A percentile compares a stretch with the other conserved stretches of the same genome.
Conservation (phyloP, 2,329 filamentous ascomycete species). For the Colletotrichum sp. region DNA sequence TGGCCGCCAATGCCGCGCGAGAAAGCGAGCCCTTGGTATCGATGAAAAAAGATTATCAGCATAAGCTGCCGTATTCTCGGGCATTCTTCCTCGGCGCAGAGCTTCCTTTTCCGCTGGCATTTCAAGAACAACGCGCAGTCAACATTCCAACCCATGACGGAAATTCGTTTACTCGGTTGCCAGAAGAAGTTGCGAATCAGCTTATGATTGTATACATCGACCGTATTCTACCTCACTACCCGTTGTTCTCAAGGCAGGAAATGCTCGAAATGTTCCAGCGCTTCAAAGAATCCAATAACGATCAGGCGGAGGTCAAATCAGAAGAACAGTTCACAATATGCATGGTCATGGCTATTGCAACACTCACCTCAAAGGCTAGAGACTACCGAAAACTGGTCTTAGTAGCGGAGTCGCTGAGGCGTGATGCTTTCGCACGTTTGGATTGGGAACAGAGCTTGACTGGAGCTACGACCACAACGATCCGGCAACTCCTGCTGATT, state of each 20-base stretch:
- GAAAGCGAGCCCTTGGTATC: not conserved
- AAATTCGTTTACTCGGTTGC: not conserved
- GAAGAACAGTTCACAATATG: not conserved
- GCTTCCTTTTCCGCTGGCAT: not conserved
- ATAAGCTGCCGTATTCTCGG: not conserved
- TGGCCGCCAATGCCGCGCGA: not conserved
- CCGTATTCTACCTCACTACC: not conserved
- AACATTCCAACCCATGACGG: not conserved
- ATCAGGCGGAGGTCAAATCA: not conserved
- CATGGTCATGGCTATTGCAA: not conserved
- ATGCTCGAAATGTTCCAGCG: not conserved
- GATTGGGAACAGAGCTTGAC: not conserved
- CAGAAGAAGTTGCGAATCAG: not conserved
- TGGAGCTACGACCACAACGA: not conserved
- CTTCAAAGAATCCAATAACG: not conserved
- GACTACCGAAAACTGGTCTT: not conserved
- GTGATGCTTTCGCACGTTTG: not conserved
- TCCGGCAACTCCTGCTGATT: not conserved
- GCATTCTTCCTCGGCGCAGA: not conserved
- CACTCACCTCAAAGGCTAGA: not conserved
- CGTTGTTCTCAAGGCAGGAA: not conserved
- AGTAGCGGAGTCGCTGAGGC: not conserved
- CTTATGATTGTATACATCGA: not conserved
- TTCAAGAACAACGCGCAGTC: not conserved
- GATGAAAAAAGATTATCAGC: not conserved